Percentiles rank a stretch among this genome's conserved stretches.
Conservation (phyloP, 768 basidiomycete genomes). For the Tylopilus rubrobrunneus region DNA sequence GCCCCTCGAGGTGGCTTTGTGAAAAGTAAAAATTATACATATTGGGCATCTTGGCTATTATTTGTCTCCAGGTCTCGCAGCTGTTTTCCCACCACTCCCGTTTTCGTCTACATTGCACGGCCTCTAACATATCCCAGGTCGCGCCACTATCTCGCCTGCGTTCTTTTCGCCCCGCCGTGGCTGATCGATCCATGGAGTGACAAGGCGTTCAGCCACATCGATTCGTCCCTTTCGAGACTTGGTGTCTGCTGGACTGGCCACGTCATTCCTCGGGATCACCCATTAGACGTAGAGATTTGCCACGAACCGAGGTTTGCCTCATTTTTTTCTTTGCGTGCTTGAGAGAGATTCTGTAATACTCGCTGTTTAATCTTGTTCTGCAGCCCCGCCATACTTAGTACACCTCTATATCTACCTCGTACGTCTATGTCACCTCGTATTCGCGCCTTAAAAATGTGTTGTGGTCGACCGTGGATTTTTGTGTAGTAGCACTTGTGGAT, state of each 20-base stretch:
- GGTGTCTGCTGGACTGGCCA: constrained; percentile 8
- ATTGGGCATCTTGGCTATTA: constrained; percentile 32
- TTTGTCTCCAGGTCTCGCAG: constrained; percentile 8
- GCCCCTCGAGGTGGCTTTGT: neutral
- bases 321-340: neutral
- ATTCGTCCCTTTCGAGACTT: neutral
- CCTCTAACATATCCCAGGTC: constrained; percentile 35
- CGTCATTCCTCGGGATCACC: constrained; percentile 8
- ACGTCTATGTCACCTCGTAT: constrained; percentile 22
- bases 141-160: constrained; percentile 2
- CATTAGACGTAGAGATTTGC: constrained; percentile 19
- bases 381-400: constrained; percentile 15
- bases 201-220: constrained; percentile 3
- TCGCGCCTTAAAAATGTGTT: neutral
- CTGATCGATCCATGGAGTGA: neutral
- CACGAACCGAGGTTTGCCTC: constrained; percentile 3
- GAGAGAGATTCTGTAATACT: neutral
- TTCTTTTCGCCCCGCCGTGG: constrained; percentile 8
- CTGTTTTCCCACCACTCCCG: constrained; percentile 9
- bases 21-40: constrained; percentile 37
- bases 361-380: constrained; percentile 22
- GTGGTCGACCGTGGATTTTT: neutral
- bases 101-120: constrained; percentile 17
- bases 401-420: constrained; percentile 21
- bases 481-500: neutral